Conservation (phyloP, 2,329 filamentous ascomycete genomes). For the Tolypocladium paradoxum region DNA sequence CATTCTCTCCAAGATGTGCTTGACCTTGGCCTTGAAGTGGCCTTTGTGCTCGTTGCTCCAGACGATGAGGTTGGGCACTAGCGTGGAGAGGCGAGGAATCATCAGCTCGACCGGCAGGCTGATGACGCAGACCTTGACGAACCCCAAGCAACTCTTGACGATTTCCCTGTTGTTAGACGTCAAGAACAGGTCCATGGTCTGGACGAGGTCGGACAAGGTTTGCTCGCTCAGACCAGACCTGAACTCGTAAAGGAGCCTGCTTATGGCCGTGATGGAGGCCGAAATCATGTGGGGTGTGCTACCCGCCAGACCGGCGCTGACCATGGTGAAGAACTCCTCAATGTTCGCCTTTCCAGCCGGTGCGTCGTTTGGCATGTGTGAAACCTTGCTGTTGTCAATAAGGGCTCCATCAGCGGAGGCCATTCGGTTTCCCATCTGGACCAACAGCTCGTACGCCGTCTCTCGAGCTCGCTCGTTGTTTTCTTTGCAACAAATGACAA, state of each 20-base stretch:
- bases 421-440: constrained; percentile 80
- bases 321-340: constrained; percentile 97
- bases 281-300: constrained; percentile 95
- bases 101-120: constrained; percentile 71
- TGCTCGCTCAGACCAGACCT: constrained; percentile 55
- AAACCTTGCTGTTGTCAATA: constrained; percentile 78
- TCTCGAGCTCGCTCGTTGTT: constrained; percentile 91
- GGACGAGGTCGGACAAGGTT: constrained; percentile 73
- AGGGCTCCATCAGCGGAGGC: constrained; percentile 50
- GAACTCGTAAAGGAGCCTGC: constrained; percentile 89
- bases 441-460: constrained; percentile 79
- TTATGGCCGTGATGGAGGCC: constrained; percentile 89
- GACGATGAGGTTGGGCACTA: constrained; percentile 84
- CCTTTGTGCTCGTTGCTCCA: constrained; percentile 99
- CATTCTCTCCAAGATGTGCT: constrained; percentile 93
- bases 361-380: constrained; percentile 75
- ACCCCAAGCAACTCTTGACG: constrained; percentile 85
- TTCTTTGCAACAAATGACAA: constrained; percentile 94
- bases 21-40: constrained; percentile 92
- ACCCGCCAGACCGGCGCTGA: constrained; percentile 86
- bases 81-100: constrained; percentile 60
- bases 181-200: constrained; percentile 92
- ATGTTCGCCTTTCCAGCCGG: constrained; percentile 68
- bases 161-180: constrained; percentile 96
- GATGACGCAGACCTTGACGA: constrained; percentile 92